Percentiles rank a stretch among this genome's conserved stretches.
Evolutionary conservation across 2,329 filamentous ascomycete genomes (phyloP).

Genomic region (Beauveria sp.): DNA sequence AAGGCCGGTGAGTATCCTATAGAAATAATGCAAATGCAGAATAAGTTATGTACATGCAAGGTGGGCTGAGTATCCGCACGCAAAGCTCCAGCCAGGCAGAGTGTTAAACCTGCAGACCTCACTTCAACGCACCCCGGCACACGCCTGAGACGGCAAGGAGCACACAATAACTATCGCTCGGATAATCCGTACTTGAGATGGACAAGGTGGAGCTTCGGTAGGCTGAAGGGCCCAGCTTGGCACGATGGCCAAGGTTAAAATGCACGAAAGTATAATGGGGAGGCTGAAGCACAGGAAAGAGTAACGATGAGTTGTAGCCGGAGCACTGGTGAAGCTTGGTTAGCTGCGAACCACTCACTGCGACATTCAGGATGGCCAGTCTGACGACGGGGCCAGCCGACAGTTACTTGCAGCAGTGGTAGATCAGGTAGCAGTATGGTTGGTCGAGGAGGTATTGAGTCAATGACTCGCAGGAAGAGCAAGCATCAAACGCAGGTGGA

Average conservation of each 20-base stretch:
- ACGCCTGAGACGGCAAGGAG: conserved; percentile 1
- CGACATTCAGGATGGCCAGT: background rate
- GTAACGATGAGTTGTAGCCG: background rate
- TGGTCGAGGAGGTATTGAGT: background rate
- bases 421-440: background rate
- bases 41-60: conserved; percentile 1
- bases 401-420: background rate
- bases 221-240: background rate
- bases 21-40: background rate
- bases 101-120: background rate
- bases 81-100: background rate
- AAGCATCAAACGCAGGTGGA: background rate
- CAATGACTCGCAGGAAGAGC: conserved; percentile 7
- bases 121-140: background rate
- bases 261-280: background rate
- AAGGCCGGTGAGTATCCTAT: background rate
- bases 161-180: background rate
- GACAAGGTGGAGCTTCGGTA: conserved; percentile 1
- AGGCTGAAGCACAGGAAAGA: background rate
- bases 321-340: conserved; percentile 3
- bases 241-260: background rate
- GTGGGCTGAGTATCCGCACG: background rate
- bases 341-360: conserved; percentile 2
- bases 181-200: background rate
- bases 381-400: background rate